Evolutionary conservation across 2,329 filamentous ascomycete genomes (phyloP), one percentile per base, ranked within the genome.

Genomic region (Biscogniauxia sp.): DNA sequence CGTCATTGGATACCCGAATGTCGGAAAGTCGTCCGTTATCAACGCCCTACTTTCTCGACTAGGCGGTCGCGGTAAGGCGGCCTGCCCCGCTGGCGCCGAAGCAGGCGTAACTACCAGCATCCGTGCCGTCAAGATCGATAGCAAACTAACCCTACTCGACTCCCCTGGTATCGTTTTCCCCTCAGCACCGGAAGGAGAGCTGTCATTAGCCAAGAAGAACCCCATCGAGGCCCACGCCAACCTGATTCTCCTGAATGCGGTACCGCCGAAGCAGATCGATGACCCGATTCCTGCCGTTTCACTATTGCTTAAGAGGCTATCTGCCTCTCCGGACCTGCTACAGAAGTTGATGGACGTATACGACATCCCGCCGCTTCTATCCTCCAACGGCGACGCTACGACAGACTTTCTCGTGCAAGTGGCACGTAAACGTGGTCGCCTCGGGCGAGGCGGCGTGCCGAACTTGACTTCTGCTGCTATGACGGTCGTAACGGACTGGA

Each of bases 111-210:
- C 93, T 5, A 97, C 93, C 51, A 90, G 86, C 72, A 85, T 97
- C 70, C 89, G 93, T 61, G 85, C 92, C 71, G 92, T 97, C 75
- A 97, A 97, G 81, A 88, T 97, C 58, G 93, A 97, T 79, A 95
- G 88, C 82, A 96, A 95, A 78, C 84, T 97, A 57, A 97, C 93
- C 68, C 84, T 97, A 52, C 89, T 97, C 70, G 93, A 97, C 79
- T 97, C 93, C 0, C 93, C 93, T 45, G 93, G 93, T 71, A 96
- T 97, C 68, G 92, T 97, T 61, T 97, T 97, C 82, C 93, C 93
- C 8, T 91, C 88, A 25, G 80, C 87, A 50, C 60, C 59, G 11
- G 66, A 70, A 15, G 57, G 65, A 59, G 66, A 69, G 28, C 61
- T 61, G 2, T 58, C 60, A 1, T 51, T 63, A 13, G 68, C 65